These are phyloP conservation scores for Pseudohalonectria lignicola DNA, from an alignment of 2,329 filamentous ascomycete genomes.

Conservation along the genomic window DNA sequence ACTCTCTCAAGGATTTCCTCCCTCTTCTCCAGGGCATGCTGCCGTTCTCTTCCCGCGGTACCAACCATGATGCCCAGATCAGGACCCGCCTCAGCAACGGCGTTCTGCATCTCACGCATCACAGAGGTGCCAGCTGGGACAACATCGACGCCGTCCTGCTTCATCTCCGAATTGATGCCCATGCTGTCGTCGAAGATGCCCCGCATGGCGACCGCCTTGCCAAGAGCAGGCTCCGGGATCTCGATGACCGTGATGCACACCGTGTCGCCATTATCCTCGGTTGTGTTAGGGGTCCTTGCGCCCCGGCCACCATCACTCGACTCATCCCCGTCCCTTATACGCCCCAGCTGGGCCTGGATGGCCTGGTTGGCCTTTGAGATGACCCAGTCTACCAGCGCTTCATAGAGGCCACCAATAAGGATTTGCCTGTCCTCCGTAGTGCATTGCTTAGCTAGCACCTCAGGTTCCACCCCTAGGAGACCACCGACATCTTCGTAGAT, in stretches of 20 bases:
- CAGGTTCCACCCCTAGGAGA: constrained; percentile 77
- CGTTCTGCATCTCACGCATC: constrained; percentile 75
- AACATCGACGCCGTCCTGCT: constrained; percentile 81
- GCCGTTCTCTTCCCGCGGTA: constrained; percentile 57
- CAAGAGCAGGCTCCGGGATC: constrained; percentile 66
- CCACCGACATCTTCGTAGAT: constrained; percentile 82
- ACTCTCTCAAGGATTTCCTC: constrained; percentile 81
- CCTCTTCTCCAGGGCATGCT: constrained; percentile 69
- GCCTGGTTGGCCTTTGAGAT: constrained; percentile 79
- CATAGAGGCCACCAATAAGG: constrained; percentile 79
- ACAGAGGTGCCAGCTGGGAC: constrained; percentile 67
- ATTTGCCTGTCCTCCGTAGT: constrained; percentile 75
- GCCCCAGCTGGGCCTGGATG: constrained; percentile 65
- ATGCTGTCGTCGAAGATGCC: constrained; percentile 86
- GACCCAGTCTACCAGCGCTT: constrained; percentile 91
- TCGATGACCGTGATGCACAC: constrained; percentile 86
- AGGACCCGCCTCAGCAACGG: constrained; percentile 63
- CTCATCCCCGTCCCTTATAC: constrained; percentile 53
- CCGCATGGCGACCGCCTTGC: constrained; percentile 80
- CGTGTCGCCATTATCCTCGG: constrained; percentile 67
- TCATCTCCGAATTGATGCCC: constrained; percentile 96
- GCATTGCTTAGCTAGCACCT: constrained; percentile 67
- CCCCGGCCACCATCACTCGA: constrained; percentile 51
- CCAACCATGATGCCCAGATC: constrained; percentile 69
- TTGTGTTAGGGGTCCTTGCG: constrained; percentile 51